phyloP scores from a whole-genome alignment of 306 rosid genomes.

The Malus domestica region ASM211411v1 NC_041804.1:26651501-26652000 shows the following conservation, averaged over 20 bases:
- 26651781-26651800: constrained; percentile 58
- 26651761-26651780: constrained; percentile 47
- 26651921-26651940: constrained; percentile 72
- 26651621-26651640: not conserved
- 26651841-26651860: constrained; percentile 53
- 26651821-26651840: constrained; percentile 57
- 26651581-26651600: not conserved
- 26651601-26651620: not conserved
- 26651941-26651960: constrained; percentile 80
- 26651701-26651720: constrained; percentile 7
- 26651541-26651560: not conserved
- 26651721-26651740: constrained; percentile 7
- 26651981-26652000: constrained; percentile 89
- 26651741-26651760: constrained; percentile 10
- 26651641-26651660: not conserved
- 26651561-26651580: constrained; percentile 3
- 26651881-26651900: constrained; percentile 82
- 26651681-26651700: not conserved
- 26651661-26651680: not conserved
- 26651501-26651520: constrained; percentile 24
- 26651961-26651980: constrained; percentile 84
- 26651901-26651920: constrained; percentile 78
- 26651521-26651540: constrained; percentile 18
- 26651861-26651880: constrained; percentile 46
- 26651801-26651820: constrained; percentile 56